phyloP scores from a whole-genome alignment of 257 asterid genomes.

The Thymus mandschuricus region DNA sequence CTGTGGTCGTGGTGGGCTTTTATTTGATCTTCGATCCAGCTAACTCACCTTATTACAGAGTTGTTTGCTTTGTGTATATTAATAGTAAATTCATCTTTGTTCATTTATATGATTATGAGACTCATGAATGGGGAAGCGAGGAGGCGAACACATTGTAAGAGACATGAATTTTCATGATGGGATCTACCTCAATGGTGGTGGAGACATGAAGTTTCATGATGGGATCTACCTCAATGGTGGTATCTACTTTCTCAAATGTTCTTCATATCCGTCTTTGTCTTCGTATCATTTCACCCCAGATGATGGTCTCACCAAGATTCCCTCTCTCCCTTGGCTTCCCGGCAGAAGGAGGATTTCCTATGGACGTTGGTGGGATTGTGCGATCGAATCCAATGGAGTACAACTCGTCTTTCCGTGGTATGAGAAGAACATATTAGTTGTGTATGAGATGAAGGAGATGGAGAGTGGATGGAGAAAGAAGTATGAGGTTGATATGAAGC shows the following conservation, averaged over 20 bases:
- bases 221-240: conserved; percentile 20
- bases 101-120: background rate
- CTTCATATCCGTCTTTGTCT: background rate
- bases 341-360: too few species aligned
- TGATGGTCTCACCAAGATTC: background rate
- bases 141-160: background rate
- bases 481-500: conserved; percentile 2
- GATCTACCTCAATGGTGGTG: conserved; percentile 13
- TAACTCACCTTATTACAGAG: background rate
- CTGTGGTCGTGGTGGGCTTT: background rate
- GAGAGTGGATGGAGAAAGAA: conserved; percentile 1
- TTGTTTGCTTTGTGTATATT: background rate
- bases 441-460: background rate
- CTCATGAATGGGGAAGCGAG: conserved; percentile 7
- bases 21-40: conserved; percentile 14
- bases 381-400: conserved; percentile 20
- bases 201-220: too few species aligned
- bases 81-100: background rate
- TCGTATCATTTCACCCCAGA: background rate
- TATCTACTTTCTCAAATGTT: conserved; percentile 10
- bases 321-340: background rate
- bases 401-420: background rate
- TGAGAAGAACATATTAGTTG: background rate
- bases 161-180: background rate
- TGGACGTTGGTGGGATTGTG: too few species aligned